These are phyloP conservation scores for Coniella lustricola DNA, from an alignment of 2,329 filamentous ascomycete species.

Conservation along the genomic window DNA sequence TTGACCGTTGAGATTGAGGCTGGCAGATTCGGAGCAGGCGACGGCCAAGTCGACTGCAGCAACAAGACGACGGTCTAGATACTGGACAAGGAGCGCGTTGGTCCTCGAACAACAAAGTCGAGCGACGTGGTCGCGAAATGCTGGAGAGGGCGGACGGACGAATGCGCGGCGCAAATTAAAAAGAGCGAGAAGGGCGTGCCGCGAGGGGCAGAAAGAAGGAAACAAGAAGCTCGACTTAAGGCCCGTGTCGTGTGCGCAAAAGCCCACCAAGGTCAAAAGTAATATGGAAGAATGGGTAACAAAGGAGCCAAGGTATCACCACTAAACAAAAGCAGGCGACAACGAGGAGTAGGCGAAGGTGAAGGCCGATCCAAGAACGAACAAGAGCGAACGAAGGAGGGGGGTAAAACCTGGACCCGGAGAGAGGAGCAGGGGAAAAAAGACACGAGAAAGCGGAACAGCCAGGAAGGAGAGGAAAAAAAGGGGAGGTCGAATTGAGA, in stretches of 20 bases:
- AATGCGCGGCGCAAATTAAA: constrained; percentile 11
- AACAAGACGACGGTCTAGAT: constrained; percentile 10
- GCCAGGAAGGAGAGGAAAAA: constrained; percentile 28
- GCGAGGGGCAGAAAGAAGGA: constrained; percentile 12
- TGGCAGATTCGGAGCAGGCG: constrained; percentile 1
- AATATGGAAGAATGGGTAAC: neutral
- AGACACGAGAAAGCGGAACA: constrained; percentile 16
- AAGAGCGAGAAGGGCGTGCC: neutral
- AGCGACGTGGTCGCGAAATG: constrained; percentile 7
- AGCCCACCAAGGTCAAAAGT: constrained; percentile 12
- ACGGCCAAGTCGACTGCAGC: neutral
- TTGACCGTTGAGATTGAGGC: neutral
- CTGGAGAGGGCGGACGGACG: neutral
- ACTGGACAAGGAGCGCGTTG: constrained; percentile 16
- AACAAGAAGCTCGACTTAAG: constrained; percentile 15
- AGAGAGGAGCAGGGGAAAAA: constrained; percentile 23
- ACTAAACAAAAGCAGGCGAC: neutral
- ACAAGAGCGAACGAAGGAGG: constrained; percentile 19
- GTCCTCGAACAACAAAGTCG: constrained; percentile 14
- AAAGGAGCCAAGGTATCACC: constrained; percentile 11
- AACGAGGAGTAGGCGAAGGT: constrained; percentile 18
- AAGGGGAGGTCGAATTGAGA: constrained; percentile 23
- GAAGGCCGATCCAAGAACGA: constrained; percentile 22
- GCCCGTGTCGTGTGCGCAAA: constrained; percentile 10
- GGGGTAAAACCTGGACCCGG: constrained; percentile 20